A percentile compares a stretch with the other conserved stretches of the same genome.
Conservation (phyloP, 2,329 filamentous ascomycete genomes). For the Graphilbum sp. region DNA sequence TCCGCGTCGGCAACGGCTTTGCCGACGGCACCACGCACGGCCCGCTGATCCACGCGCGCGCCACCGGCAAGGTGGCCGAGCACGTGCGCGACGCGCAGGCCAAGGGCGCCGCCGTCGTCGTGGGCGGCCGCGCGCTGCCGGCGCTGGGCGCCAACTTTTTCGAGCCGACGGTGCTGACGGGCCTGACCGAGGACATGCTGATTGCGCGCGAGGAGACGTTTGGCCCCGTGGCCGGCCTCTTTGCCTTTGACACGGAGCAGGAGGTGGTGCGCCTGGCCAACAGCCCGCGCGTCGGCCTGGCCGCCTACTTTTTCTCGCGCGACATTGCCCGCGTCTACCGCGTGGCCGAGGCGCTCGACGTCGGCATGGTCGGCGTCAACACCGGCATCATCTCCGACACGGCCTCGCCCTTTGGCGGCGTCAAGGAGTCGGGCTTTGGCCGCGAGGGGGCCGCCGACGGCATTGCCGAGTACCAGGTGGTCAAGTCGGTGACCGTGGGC, state of each 20-base stretch:
- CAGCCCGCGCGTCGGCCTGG: slow-evolving; percentile 66
- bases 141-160: slow-evolving; percentile 77
- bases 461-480: slow-evolving; percentile 57
- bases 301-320: slow-evolving; percentile 79
- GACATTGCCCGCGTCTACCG: slow-evolving; percentile 43
- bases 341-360: slow-evolving; percentile 55
- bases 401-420: slow-evolving; percentile 54
- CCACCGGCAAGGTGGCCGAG: slow-evolving; percentile 59
- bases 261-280: slow-evolving; percentile 82
- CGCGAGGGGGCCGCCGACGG: slow-evolving; percentile 65
- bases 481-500: slow-evolving; percentile 49
- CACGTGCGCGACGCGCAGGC: slow-evolving; percentile 66
- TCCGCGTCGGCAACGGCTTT: slow-evolving; percentile 65
- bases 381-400: slow-evolving; percentile 49
- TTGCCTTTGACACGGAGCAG: slow-evolving; percentile 74
- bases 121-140: slow-evolving; percentile 58
- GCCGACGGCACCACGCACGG: slow-evolving; percentile 58
- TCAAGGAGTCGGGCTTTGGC: slow-evolving; percentile 71
- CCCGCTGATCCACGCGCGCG: slow-evolving; percentile 71
- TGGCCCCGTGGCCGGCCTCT: slow-evolving; percentile 79
- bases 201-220: slow-evolving; percentile 86
- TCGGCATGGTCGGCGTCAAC: slow-evolving; percentile 79
- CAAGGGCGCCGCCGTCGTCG: slow-evolving; percentile 60
- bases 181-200: slow-evolving; percentile 74
- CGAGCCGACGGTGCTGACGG: slow-evolving; percentile 74